Base-by-base conservation (phyloP, 139 green algal species). In the Microglena sp. region DNA sequence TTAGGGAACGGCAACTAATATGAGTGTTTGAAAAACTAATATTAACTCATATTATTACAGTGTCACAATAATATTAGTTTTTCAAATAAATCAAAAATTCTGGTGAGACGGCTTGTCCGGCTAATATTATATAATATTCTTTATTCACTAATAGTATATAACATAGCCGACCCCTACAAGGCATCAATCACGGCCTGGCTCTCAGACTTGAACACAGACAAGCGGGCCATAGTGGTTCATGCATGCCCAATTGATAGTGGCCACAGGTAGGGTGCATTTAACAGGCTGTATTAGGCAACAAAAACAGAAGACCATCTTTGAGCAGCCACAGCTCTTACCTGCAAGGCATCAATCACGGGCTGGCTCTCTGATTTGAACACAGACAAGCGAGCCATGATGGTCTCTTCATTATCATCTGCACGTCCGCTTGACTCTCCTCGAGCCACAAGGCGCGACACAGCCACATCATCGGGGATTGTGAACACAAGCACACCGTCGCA, bases 161-260 rank as follows among this genome's bases (percentile, higher is more conserved):
- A n/a, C n/a, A n/a, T n/a, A n/a, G n/a, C n/a, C n/a, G 3, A 18
- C 29, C 59, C 68, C 60, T 60, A 44, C 29, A 81, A 60, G 1
- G 43, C 56, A 2, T 77, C 68, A 8, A 80, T 77, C 22, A 78
- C 73, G 2, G 72, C 75, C 72, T 72, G 67, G 54, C 56, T 72
- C 70, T 79, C 66, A 5, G 24, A 28, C 30, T 46, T 54, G 64
- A 72, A 78, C 36, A 74, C 53, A 7, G 61, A 8, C 54, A 91
- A 80, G 44, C 84, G 77, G 73, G 78, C 77, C 40, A 70, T 70
- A 53, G 89, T 88, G 50, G 82, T 87, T 27, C 84, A 78, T 8
- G 71, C 71, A 67, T 84, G 89, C 72, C 89, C 84, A 56, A 89
- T 82, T 21, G 66, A n/a, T n/a, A n/a, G n/a, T n/a, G n/a, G n/a